Evolutionary conservation across 2,329 filamentous ascomycete species (phyloP).

Genomic region (Aspergillus novoparasiticus): DNA sequence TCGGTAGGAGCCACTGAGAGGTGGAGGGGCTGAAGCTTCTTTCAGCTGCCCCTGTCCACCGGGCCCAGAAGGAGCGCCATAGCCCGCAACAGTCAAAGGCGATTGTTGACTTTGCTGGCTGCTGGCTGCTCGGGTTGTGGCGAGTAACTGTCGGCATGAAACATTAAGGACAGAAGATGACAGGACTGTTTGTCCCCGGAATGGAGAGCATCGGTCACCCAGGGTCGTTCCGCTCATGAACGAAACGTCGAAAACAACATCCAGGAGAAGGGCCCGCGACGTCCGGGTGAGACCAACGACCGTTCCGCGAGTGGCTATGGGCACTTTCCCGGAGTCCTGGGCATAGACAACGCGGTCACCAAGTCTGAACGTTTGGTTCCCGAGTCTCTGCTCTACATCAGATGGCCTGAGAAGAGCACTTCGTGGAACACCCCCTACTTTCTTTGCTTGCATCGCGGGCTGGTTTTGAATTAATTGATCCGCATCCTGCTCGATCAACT

Average conservation of each 20-base stretch:
- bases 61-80: constrained; percentile 59
- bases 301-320: constrained; percentile 86
- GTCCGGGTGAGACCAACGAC: constrained; percentile 94
- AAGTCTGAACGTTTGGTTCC: constrained; percentile 78
- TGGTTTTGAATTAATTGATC: constrained; percentile 62
- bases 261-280: constrained; percentile 76
- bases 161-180: constrained; percentile 88
- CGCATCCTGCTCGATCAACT: constrained; percentile 74
- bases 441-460: constrained; percentile 63
- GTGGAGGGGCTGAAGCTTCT: constrained; percentile 58
- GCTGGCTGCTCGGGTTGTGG: constrained; percentile 47
- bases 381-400: constrained; percentile 90
- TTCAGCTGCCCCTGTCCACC: constrained; percentile 64
- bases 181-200: constrained; percentile 90
- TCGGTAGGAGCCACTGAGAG: constrained; percentile 61
- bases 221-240: constrained; percentile 98
- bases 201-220: constrained; percentile 85
- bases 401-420: constrained; percentile 87
- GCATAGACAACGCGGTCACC: constrained; percentile 94
- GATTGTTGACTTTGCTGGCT: constrained; percentile 55
- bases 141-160: constrained; percentile 77
- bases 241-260: constrained; percentile 88
- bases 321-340: constrained; percentile 89
- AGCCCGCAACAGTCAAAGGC: constrained; percentile 57
- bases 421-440: constrained; percentile 78